phyloP scores from a whole-genome alignment of 768 basidiomycete genomes.

The Tricholoma sp. region DNA sequence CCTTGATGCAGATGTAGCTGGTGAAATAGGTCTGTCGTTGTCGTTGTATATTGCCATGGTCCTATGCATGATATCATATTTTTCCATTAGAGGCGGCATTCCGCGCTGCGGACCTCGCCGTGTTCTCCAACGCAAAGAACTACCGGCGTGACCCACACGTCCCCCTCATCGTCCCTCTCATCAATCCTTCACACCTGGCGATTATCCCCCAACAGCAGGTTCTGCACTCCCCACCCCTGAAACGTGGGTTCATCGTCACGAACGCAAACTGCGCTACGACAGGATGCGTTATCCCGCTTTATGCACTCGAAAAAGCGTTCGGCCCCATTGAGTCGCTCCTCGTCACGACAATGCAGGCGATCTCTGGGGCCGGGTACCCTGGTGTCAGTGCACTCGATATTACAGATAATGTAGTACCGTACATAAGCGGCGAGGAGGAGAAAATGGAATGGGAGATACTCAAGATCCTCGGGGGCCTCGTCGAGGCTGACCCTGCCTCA shows the following conservation, averaged over 20 bases:
- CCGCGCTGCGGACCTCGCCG: slow-evolving; percentile 78
- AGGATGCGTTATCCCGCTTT: slow-evolving; percentile 85
- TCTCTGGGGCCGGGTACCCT: slow-evolving; percentile 97
- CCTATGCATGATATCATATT: slow-evolving; percentile 4
- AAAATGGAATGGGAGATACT: slow-evolving; percentile 99
- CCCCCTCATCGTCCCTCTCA: slow-evolving; percentile 94
- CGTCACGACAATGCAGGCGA: slow-evolving; percentile 96
- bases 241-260: slow-evolving; percentile 91
- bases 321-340: slow-evolving; percentile 91
- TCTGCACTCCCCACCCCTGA: slow-evolving; percentile 59
- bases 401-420: slow-evolving; percentile 92
- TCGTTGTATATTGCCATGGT: not conserved
- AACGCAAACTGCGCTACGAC: slow-evolving; percentile 99
- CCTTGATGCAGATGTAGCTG: slow-evolving; percentile 92
- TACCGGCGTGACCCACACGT: slow-evolving; percentile 88
- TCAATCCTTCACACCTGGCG: slow-evolving; percentile 81
- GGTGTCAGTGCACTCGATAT: slow-evolving; percentile 88
- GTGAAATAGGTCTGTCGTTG: slow-evolving; percentile 73
- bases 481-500: slow-evolving; percentile 37
- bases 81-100: slow-evolving; percentile 68
- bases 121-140: slow-evolving; percentile 98
- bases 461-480: slow-evolving; percentile 90
- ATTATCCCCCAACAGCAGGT: slow-evolving; percentile 81
- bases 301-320: slow-evolving; percentile 83
- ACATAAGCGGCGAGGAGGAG: slow-evolving; percentile 92